Conservation (phyloP, 495 filamentous ascomycete species). For the Tuber aestivum region DNA sequence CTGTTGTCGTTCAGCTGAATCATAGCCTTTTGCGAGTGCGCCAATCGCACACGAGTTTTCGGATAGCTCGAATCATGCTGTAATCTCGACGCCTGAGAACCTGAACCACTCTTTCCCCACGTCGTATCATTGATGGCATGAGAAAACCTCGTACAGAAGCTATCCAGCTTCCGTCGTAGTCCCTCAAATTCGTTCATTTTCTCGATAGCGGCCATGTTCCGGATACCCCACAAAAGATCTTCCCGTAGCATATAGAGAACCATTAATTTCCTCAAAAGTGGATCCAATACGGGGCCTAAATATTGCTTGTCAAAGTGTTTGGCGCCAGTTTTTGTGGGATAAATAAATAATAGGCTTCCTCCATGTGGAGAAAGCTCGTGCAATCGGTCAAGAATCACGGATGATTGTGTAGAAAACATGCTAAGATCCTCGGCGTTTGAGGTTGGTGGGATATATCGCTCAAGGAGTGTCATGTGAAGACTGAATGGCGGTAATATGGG, state of each 20-base stretch:
- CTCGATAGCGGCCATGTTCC: constrained; percentile 55
- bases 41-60: constrained; percentile 34
- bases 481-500: constrained; percentile 61
- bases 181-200: constrained; percentile 56
- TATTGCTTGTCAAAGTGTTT: constrained; percentile 60
- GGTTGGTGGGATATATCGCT: constrained; percentile 65
- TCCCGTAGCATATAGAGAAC: constrained; percentile 59
- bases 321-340: constrained; percentile 60
- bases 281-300: constrained; percentile 62
- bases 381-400: constrained; percentile 62
- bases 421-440: constrained; percentile 56
- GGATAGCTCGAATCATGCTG: constrained; percentile 46
- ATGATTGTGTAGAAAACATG: constrained; percentile 55
- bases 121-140: constrained; percentile 17
- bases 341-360: constrained; percentile 62
- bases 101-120: constrained; percentile 19
- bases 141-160: constrained; percentile 34
- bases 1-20: constrained; percentile 53
- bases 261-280: constrained; percentile 59
- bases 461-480: constrained; percentile 60
- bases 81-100: constrained; percentile 43
- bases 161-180: constrained; percentile 50
- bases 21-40: constrained; percentile 52
- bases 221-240: constrained; percentile 55
- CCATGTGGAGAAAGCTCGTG: constrained; percentile 57